Evolutionary conservation across 331 rosid genomes (phyloP).

Genomic region (Cydonia oblonga): DNA sequence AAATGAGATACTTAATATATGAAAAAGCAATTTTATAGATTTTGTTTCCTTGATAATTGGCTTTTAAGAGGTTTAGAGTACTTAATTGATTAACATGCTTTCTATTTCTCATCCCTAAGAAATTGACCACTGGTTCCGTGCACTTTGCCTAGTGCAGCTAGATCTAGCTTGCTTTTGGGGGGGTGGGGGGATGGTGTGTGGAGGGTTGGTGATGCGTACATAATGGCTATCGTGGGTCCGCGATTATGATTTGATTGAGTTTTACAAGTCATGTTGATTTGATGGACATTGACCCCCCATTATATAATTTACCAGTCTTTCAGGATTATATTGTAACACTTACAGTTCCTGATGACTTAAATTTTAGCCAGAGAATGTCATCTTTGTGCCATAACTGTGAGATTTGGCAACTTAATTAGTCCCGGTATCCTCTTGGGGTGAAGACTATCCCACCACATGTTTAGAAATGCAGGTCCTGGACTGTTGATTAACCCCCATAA

Average conservation of each 20-base stretch:
- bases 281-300: not conserved
- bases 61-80: not conserved
- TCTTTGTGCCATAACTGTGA: not conserved
- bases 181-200: no score
- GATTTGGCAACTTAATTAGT: not conserved
- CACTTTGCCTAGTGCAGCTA: not conserved
- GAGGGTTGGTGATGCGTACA: not conserved
- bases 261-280: slow-evolving; percentile 2
- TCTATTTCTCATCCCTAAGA: not conserved
- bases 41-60: not conserved
- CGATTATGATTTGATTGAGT: not conserved
- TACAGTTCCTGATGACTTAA: not conserved
- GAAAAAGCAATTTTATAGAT: not conserved
- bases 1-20: not conserved
- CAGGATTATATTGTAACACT: no score
- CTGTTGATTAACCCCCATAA: not conserved
- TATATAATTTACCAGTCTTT: no score
- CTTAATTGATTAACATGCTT: not conserved
- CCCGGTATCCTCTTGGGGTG: not conserved
- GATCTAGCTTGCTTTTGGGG: not conserved
- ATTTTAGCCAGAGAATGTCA: not conserved
- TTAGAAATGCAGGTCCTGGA: not conserved
- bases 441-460: not conserved
- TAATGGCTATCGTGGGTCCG: not conserved
- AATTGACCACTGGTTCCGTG: not conserved